phyloP scores from a whole-genome alignment of 495 filamentous ascomycete species.

The Sporormia fimetaria region DNA sequence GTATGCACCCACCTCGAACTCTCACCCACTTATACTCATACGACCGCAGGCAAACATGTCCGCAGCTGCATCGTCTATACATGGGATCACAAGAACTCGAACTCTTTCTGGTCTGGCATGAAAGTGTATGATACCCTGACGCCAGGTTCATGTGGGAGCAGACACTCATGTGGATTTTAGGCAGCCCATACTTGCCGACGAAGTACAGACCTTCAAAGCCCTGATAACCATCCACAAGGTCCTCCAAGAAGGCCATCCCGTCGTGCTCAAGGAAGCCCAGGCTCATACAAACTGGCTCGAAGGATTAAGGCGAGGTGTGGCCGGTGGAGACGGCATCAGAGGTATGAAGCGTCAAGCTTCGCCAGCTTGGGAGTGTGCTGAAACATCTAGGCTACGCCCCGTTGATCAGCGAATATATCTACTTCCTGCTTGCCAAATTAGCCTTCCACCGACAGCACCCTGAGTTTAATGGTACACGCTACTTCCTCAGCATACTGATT shows the following conservation, averaged over 20 bases:
- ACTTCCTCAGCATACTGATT: conserved; percentile 1
- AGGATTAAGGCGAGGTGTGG: conserved; percentile 73
- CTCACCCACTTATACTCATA: conserved; percentile 20
- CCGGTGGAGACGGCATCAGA: conserved; percentile 67
- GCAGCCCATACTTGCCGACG: conserved; percentile 86
- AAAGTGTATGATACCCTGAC: conserved; percentile 63
- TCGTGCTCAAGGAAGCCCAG: conserved; percentile 79
- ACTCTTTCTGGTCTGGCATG: conserved; percentile 95
- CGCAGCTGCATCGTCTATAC: conserved; percentile 97
- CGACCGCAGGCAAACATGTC: conserved; percentile 72
- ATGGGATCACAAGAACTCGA: conserved; percentile 97
- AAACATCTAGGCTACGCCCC: conserved; percentile 63
- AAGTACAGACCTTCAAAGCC: conserved; percentile 52
- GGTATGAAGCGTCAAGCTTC: conserved; percentile 32
- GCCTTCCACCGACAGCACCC: conserved; percentile 91
- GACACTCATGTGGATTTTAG: conserved; percentile 35
- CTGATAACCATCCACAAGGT: conserved; percentile 71
- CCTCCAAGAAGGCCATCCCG: conserved; percentile 87
- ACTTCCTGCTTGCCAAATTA: conserved; percentile 84
- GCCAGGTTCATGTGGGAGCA: neutral
- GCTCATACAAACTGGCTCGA: conserved; percentile 83
- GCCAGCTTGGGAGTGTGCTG: conserved; percentile 2
- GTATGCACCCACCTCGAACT: conserved; percentile 36
- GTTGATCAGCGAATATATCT: conserved; percentile 89
- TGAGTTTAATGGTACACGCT: conserved; percentile 77